These are phyloP conservation scores for Fusarium subtropicale DNA, from an alignment of 2,329 filamentous ascomycete genomes.

Conservation along the genomic window DNA sequence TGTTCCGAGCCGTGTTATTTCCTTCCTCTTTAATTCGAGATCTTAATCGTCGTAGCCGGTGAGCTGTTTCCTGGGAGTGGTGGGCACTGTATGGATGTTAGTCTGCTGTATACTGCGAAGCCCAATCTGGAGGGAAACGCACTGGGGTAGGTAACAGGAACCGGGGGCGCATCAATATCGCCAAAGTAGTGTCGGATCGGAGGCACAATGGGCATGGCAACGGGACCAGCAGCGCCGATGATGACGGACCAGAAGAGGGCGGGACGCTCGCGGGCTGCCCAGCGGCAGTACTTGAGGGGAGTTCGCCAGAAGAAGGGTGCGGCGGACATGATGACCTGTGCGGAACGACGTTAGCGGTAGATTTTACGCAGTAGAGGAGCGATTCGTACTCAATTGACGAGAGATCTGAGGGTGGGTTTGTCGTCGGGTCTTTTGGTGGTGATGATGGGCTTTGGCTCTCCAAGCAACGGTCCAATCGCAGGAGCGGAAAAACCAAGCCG, in stretches of 20 bases:
- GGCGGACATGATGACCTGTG: conserved; percentile 66
- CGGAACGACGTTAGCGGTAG: background rate
- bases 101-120: background rate
- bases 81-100: conserved; percentile 61
- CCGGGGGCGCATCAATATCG: conserved; percentile 75
- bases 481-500: conserved; percentile 49
- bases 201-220: conserved; percentile 76
- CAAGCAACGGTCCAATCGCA: conserved; percentile 43
- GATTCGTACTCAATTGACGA: conserved; percentile 53
- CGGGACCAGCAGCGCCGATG: conserved; percentile 78
- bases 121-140: conserved; percentile 55
- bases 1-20: conserved; percentile 20
- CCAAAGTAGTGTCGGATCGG: conserved; percentile 79
- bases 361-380: background rate
- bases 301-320: conserved; percentile 83
- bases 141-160: conserved; percentile 95
- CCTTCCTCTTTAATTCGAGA: conserved; percentile 12
- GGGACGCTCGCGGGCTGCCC: conserved; percentile 88
- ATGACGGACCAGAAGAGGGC: conserved; percentile 90
- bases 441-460: conserved; percentile 40
- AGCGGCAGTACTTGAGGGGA: conserved; percentile 87
- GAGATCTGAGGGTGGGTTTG: conserved; percentile 36
- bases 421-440: conserved; percentile 34
- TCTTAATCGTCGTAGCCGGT: conserved; percentile 70
- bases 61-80: conserved; percentile 68